Conservation (phyloP, 129 eudicot species). For the Tanacetum coccineum region DNA sequence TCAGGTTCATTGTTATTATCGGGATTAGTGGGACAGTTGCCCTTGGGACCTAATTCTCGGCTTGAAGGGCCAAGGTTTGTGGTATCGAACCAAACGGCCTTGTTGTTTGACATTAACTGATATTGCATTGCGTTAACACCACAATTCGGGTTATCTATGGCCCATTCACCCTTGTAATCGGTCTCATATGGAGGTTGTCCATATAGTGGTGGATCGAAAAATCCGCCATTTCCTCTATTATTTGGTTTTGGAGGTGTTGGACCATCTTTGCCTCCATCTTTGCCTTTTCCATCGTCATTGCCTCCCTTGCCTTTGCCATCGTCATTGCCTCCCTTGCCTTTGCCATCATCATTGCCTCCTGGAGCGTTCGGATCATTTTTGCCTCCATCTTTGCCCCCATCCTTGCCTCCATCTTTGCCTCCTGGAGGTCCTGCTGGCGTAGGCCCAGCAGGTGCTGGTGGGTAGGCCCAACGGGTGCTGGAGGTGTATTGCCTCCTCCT, state of each 20-base stretch:
- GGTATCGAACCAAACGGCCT: conserved; percentile 61
- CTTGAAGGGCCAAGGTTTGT: conserved; percentile 54
- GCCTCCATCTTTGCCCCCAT: neutral
- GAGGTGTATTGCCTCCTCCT: neutral
- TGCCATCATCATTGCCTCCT: neutral
- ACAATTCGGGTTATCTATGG: conserved; percentile 26
- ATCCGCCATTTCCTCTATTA: neutral
- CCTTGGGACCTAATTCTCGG: conserved; percentile 27
- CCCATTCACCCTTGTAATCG: conserved; percentile 35
- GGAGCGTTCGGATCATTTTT: too few species aligned
- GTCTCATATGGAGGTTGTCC: conserved; percentile 21
- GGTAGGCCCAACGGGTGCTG: neutral
- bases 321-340: neutral
- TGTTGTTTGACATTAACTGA: conserved; percentile 67
- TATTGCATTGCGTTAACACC: conserved; percentile 79
- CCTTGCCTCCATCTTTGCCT: neutral
- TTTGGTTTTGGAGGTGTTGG: neutral
- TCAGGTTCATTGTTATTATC: conserved; percentile 33
- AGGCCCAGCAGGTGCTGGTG: neutral
- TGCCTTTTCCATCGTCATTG: neutral
- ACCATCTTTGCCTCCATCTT: neutral
- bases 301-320: neutral
- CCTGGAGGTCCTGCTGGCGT: neutral
- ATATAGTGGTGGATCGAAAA: conserved; percentile 12
- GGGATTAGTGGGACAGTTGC: conserved; percentile 33